Conservation (phyloP, 2,329 filamentous ascomycete species). For the Cercospora zeina region DNA sequence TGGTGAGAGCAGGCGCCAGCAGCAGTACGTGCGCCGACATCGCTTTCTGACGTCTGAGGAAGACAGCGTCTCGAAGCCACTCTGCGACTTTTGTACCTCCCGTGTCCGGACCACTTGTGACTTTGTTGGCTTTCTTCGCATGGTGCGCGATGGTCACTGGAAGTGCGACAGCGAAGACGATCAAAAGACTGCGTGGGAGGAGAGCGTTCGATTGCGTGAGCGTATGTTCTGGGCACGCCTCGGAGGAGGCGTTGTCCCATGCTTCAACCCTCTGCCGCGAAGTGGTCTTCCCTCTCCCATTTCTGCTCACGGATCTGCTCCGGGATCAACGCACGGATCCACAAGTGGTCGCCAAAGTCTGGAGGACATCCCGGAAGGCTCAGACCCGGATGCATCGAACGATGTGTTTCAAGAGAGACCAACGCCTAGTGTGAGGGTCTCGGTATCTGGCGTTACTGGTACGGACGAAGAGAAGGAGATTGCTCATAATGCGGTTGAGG, state of each 20-base stretch:
- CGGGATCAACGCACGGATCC: neutral
- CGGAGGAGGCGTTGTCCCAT: conserved; percentile 84
- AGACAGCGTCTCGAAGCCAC: conserved; percentile 80
- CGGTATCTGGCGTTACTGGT: neutral
- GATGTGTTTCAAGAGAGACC: conserved; percentile 12
- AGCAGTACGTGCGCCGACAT: conserved; percentile 73
- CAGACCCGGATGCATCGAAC: neutral
- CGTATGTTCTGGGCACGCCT: conserved; percentile 97
- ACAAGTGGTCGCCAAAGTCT: conserved; percentile 25
- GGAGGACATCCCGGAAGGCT: conserved; percentile 30
- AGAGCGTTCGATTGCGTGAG: conserved; percentile 83
- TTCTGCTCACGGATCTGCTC: conserved; percentile 16
- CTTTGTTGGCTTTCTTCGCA: conserved; percentile 84
- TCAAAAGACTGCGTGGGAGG: conserved; percentile 88
- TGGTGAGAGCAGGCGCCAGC: conserved; percentile 74
- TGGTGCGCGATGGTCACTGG: conserved; percentile 92
- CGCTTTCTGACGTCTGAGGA: conserved; percentile 86
- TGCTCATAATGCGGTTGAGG: conserved; percentile 10
- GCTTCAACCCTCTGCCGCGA: conserved; percentile 36
- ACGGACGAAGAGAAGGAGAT: conserved; percentile 8
- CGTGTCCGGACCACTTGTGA: conserved; percentile 87
- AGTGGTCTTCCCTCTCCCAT: conserved; percentile 22
- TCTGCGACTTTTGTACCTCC: conserved; percentile 84
- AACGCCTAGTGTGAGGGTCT: conserved; percentile 11
- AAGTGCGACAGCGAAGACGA: conserved; percentile 78